Evolutionary conservation across 192 early-diverging fungal genomes (phyloP).

Genomic region (Phlyctochytrium arcticum): DNA sequence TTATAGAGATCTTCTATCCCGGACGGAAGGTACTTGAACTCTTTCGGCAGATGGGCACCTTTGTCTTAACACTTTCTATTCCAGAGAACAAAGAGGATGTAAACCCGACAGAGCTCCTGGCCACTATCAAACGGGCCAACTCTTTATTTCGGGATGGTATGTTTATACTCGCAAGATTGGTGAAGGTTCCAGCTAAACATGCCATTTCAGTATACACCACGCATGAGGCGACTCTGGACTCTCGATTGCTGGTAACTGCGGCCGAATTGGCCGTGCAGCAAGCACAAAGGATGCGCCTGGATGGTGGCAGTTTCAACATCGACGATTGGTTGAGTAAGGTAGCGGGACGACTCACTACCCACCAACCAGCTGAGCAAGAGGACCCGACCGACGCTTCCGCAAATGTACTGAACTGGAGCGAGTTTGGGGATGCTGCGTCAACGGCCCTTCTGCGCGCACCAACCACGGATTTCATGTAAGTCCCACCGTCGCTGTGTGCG

Average conservation of each 20-base stretch:
- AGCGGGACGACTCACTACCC: constrained; percentile 40
- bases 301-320: constrained; percentile 69
- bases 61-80: too few relatives aligned
- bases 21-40: constrained; percentile 12
- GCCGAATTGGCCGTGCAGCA: constrained; percentile 74
- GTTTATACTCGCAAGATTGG: too few relatives aligned
- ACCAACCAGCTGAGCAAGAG: constrained; percentile 32
- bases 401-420: constrained; percentile 54
- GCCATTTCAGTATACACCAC: constrained; percentile 62
- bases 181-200: too few relatives aligned
- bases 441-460: constrained; percentile 55
- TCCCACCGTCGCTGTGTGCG: not conserved
- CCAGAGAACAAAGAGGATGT: constrained; percentile 1
- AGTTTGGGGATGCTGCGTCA: constrained; percentile 51
- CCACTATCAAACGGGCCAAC: constrained; percentile 9
- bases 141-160: too few relatives aligned
- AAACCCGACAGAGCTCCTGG: not conserved
- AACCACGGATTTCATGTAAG: constrained; percentile 75
- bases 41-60: not conserved
- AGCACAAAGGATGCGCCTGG: constrained; percentile 70
- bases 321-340: constrained; percentile 72
- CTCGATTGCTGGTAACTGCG: constrained; percentile 69
- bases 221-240: constrained; percentile 86
- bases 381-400: constrained; percentile 26
- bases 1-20: constrained; percentile 20